These are phyloP conservation scores for Scheffersomyces parashehatae DNA, from an alignment of 1,139 yeast genomes.

Conservation along the genomic window DNA sequence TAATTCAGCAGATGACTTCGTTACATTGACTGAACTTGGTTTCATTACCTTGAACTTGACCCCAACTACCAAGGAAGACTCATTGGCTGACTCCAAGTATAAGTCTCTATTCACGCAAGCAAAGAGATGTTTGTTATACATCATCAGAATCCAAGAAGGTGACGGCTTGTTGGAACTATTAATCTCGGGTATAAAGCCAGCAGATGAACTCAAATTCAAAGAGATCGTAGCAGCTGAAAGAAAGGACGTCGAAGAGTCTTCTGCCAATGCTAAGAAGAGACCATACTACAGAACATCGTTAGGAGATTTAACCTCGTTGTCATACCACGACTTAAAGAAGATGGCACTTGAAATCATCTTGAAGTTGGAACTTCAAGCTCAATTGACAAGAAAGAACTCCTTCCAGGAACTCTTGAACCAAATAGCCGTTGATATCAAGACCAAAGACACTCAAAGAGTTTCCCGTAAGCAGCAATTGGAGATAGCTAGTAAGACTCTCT, in stretches of 20 bases:
- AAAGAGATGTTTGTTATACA: constrained; percentile 76
- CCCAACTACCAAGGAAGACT: constrained; percentile 51
- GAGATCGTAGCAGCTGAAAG: constrained; percentile 55
- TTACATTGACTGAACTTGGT: constrained; percentile 44
- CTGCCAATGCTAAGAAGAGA: constrained; percentile 24
- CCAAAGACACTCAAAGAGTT: constrained; percentile 70
- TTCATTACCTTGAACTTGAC: constrained; percentile 42
- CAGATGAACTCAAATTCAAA: constrained; percentile 65
- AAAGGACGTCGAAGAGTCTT: constrained; percentile 21
- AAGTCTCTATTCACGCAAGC: constrained; percentile 71
- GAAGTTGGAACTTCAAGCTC: constrained; percentile 71
- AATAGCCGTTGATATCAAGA: constrained; percentile 80
- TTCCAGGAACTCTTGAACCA: constrained; percentile 81
- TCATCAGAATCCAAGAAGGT: constrained; percentile 80
- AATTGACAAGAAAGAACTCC: constrained; percentile 64
- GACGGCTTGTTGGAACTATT: constrained; percentile 71
- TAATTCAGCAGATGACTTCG: constrained; percentile 40
- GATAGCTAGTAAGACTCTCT: constrained; percentile 59
- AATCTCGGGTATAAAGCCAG: constrained; percentile 67
- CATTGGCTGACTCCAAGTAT: constrained; percentile 45
- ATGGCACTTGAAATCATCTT: constrained; percentile 73
- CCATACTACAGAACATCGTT: constrained; percentile 46
- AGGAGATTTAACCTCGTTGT: constrained; percentile 54
- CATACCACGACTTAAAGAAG: constrained; percentile 77
- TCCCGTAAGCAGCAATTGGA: constrained; percentile 63